Base-by-base conservation (phyloP, 192 early-diverging fungal genomes). In the Backusella liffmaniae region DNA sequence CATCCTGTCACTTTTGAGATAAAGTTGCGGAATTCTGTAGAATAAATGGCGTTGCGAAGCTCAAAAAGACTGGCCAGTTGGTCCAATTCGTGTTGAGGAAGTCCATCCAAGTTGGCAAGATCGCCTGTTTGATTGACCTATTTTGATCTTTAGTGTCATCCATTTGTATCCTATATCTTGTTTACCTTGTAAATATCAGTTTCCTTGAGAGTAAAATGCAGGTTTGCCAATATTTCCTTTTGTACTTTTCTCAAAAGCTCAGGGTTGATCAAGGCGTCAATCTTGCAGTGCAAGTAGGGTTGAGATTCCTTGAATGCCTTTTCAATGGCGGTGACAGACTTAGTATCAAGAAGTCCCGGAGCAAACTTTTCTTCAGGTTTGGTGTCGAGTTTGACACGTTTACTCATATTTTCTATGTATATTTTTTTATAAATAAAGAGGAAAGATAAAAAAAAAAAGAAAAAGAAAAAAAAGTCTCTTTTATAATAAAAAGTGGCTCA, bases 181-280 rank as follows among this genome's bases (percentile, higher is more conserved):
- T 2, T 12, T 66, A 80, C 79, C 80, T 92, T 91, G 87, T 93
- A 93, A 37, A 95, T 94, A 70, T 95, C 94, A 1, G 94, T 95
- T 76, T 95, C 94, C 84, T 95, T 95, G n/a, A 83, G 78, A 9
- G 93, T 94, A 72, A 91, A 93, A 67, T 91, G 88, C 59, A 95
- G 75, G 2, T 80, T 79, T 44, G 82, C 79, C 35, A 86, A 77
- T 68, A 93, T 88, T 80, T 95, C 94, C 13, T 82, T 76, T 9
- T 92, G 85, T 29, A 93, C 92, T 56, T 83, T 83, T 5, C 83
- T 80, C 15, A 95, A 76, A 39, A 95, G 84, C 7, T 79, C 74
- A 68, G 92, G 90, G 67, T 85, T 76, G 69, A 91, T 80, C 35
- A 95, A 85, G 23, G 86, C 76, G 30, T 82, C 76, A 15, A 95